Evolutionary conservation across 176 grass and related monocot genomes (phyloP), one percentile per base, ranked within the genome.

Genomic region (Eleusine coracana): DNA sequence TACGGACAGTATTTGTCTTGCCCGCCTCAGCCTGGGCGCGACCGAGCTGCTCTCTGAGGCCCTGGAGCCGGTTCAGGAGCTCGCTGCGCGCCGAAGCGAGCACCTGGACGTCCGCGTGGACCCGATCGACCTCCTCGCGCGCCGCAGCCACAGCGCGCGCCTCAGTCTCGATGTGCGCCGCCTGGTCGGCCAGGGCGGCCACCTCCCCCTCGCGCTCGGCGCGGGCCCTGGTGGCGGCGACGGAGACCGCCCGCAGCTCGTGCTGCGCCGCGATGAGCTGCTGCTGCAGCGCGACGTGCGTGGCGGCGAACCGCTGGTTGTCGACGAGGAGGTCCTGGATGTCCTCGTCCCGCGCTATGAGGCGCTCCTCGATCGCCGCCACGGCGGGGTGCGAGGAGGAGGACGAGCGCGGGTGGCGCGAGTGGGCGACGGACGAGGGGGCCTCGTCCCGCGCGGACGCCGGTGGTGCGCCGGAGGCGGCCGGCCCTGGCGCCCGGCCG

Each of bases 281-380:
- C 80, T 93, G 91, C 64, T 87, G 89, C 76, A 99, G 91, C 17
- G 93, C 93, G 29, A 96, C 96, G 85, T 99, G 96, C 44, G 91
- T 93, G 69, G 91, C 91, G 45, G 91, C 96, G 64, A 99, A 92
- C 49, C 91, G 89, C 96, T 96, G 90, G 85, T 99, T 96, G 85
- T 99, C 93, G 72, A 88, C 42, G 74, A 99, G 93, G 56, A 99
- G 87, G 0, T 79, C 82, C 72, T 99, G 89, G 85, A 96, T 93
- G 77, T 99, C 87, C 9, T 59, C 73, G 87, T 93, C 86, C 44
- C 87, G 78, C 9, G 73, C 10, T 23, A 25, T 8, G 68, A 99
- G 93, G 63, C 87, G 89, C 15, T 93, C 91, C 85, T 93, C 83
- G 68, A 96, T 86, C 9, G 70, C 66, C 12, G 82, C 79, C 31